A percentile compares a stretch with the other conserved stretches of the same genome.
These are phyloP conservation scores for Cladosporium sp. DNA, from an alignment of 2,329 filamentous ascomycete genomes.

Conservation along the genomic window DNA sequence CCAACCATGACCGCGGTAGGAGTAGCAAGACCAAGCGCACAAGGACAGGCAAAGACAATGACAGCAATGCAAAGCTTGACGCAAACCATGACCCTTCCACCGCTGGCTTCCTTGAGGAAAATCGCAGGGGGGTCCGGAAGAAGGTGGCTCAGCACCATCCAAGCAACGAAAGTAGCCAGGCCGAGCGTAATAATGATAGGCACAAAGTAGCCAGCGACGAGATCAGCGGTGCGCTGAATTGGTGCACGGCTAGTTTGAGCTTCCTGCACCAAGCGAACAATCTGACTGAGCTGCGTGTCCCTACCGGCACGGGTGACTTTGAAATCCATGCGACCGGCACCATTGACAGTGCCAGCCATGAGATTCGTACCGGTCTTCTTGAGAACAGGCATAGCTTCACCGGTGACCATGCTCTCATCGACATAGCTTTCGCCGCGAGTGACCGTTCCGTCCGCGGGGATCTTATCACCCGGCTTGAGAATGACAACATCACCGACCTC, in stretches of 20 bases:
- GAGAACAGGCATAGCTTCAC: constrained; percentile 90
- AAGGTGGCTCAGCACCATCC: constrained; percentile 92
- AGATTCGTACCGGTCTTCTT: constrained; percentile 76
- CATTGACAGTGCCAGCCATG: constrained; percentile 94
- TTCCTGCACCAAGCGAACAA: constrained; percentile 96
- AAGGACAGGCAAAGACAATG: constrained; percentile 96
- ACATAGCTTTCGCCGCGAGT: constrained; percentile 88
- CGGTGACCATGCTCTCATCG: constrained; percentile 98
- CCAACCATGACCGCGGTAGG: constrained; percentile 99
- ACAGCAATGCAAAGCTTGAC: constrained; percentile 97
- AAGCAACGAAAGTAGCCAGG: constrained; percentile 75
- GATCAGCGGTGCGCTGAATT: constrained; percentile 88
- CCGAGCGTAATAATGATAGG: constrained; percentile 83
- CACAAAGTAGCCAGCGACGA: constrained; percentile 88
- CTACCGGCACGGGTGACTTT: constrained; percentile 86
- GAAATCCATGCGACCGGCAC: constrained; percentile 85
- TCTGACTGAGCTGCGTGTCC: constrained; percentile 95
- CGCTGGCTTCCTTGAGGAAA: constrained; percentile 73
- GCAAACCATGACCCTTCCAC: constrained; percentile 93
- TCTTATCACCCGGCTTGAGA: constrained; percentile 90
- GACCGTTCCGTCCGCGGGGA: constrained; percentile 85
- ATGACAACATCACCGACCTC: constrained; percentile 92
- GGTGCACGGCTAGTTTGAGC: constrained; percentile 91
- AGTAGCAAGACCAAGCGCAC: constrained; percentile 89
- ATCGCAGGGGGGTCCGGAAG: constrained; percentile 80